These are phyloP conservation scores for Circinella minor DNA, from an alignment of 371 early-diverging fungal genomes.

Conservation along the genomic window DNA sequence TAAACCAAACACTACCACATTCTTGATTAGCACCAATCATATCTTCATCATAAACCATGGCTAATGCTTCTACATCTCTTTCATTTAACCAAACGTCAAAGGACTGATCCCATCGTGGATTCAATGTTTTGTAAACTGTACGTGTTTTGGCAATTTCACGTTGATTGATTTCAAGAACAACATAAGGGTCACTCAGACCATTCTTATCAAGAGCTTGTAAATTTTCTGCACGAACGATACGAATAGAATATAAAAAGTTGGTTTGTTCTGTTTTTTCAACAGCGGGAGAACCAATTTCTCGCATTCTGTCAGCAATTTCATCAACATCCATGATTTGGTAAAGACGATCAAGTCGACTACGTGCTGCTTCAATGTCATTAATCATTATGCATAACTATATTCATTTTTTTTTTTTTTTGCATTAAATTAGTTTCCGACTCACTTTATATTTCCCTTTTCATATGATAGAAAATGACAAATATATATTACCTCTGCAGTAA, in stretches of 20 bases:
- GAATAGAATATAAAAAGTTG: slow-evolving; percentile 59
- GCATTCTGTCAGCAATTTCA: slow-evolving; percentile 55
- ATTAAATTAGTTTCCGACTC: no score
- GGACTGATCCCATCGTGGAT: slow-evolving; percentile 93
- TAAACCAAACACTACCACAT: slow-evolving; percentile 73
- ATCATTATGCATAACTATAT: slow-evolving; percentile 63
- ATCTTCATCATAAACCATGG: slow-evolving; percentile 79
- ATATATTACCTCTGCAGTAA: slow-evolving; percentile 57
- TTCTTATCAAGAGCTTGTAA: slow-evolving; percentile 59
- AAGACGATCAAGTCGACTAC: slow-evolving; percentile 62
- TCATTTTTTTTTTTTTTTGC: no score
- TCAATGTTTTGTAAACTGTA: slow-evolving; percentile 73
- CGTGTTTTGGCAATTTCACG: slow-evolving; percentile 63
- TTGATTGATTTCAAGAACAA: slow-evolving; percentile 67
- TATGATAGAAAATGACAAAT: no score
- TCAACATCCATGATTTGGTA: slow-evolving; percentile 73
- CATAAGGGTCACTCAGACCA: slow-evolving; percentile 74
- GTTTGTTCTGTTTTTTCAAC: slow-evolving; percentile 35
- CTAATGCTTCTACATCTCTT: slow-evolving; percentile 62
- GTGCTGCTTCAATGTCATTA: slow-evolving; percentile 72
- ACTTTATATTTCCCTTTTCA: no score
- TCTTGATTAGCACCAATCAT: slow-evolving; percentile 82
- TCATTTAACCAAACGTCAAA: slow-evolving; percentile 75
- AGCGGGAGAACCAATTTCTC: slow-evolving; percentile 35
- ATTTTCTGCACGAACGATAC: slow-evolving; percentile 63